Conservation (phyloP, 805 yeast species). For the Isabelozyma heimii region DNA sequence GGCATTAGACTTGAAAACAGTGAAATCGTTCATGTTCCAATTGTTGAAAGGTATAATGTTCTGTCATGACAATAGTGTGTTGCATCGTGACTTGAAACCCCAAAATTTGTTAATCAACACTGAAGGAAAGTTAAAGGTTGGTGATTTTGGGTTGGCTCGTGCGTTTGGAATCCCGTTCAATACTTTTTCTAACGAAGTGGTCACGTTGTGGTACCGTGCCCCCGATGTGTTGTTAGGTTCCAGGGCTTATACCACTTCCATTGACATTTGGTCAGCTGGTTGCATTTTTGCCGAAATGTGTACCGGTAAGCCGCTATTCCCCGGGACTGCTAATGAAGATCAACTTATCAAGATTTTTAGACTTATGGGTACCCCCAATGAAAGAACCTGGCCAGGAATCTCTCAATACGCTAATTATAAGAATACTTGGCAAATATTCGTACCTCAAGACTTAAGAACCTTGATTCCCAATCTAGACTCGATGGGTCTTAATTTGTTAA, state of each 20-base stretch:
- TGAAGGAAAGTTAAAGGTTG: slow-evolving; percentile 90
- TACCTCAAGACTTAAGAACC: slow-evolving; percentile 79
- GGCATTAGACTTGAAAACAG: slow-evolving; percentile 67
- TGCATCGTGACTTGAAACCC: slow-evolving; percentile 88
- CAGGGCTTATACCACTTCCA: slow-evolving; percentile 92
- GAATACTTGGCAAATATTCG: slow-evolving; percentile 77
- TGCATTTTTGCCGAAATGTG: slow-evolving; percentile 98
- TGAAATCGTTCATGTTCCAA: slow-evolving; percentile 93
- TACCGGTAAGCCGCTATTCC: slow-evolving; percentile 95
- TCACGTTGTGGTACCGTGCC: slow-evolving; percentile 96
- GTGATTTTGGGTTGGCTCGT: slow-evolving; percentile 95
- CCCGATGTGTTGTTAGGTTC: slow-evolving; percentile 96
- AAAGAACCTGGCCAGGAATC: slow-evolving; percentile 96
- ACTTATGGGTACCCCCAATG: slow-evolving; percentile 95
- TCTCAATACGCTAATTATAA: slow-evolving; percentile 85
- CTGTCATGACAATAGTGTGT: slow-evolving; percentile 81
- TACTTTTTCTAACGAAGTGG: slow-evolving; percentile 96
- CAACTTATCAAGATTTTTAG: slow-evolving; percentile 89
- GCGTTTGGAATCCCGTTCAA: slow-evolving; percentile 98
- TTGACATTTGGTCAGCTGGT: slow-evolving; percentile 98
- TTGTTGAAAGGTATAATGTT: slow-evolving; percentile 83
- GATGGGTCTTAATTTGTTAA: slow-evolving; percentile 65
- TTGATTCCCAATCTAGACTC: slow-evolving; percentile 69
- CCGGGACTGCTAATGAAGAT: slow-evolving; percentile 95
- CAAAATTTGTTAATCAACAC: slow-evolving; percentile 86